Evolutionary conservation across 805 yeast species (phyloP).

Genomic region (Candida boidinii): DNA sequence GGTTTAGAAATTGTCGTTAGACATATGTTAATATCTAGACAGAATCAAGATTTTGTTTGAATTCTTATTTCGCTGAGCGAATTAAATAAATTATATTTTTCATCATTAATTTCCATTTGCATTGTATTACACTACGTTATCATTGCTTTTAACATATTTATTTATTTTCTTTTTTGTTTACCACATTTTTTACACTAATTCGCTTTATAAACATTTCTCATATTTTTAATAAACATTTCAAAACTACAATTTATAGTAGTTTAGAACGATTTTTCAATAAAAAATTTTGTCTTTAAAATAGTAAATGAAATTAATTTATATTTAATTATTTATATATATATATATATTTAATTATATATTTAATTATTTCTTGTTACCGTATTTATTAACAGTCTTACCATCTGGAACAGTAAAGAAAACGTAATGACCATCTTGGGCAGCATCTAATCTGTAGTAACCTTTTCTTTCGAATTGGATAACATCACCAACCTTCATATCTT

Average conservation of each 20-base stretch:
- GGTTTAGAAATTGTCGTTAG: slow-evolving; percentile 60
- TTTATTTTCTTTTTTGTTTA: too few species aligned
- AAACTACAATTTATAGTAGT: too few species aligned
- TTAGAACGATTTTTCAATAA: too few species aligned
- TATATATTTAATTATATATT: slow-evolving; percentile 1
- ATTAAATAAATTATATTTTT: too few species aligned
- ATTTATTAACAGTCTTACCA: slow-evolving; percentile 74
- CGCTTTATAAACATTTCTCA: too few species aligned
- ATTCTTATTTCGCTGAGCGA: too few species aligned
- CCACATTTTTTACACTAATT: too few species aligned
- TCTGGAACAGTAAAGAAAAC: slow-evolving; percentile 93
- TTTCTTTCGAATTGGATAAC: slow-evolving; percentile 93
- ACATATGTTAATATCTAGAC: slow-evolving; percentile 35
- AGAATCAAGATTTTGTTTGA: neutral
- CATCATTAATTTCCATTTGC: too few species aligned
- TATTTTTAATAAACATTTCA: too few species aligned
- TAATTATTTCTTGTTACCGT: slow-evolving; percentile 49
- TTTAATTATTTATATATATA: neutral
- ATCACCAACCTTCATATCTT: slow-evolving; percentile 73
- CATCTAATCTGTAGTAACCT: slow-evolving; percentile 86
- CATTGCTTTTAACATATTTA: neutral
- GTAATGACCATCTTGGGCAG: slow-evolving; percentile 49
- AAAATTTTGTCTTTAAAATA: too few species aligned
- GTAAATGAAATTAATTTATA: too few species aligned
- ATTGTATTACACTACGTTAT: neutral